Base-by-base conservation (phyloP, 805 yeast species). In the Metschnikowia similis region DNA sequence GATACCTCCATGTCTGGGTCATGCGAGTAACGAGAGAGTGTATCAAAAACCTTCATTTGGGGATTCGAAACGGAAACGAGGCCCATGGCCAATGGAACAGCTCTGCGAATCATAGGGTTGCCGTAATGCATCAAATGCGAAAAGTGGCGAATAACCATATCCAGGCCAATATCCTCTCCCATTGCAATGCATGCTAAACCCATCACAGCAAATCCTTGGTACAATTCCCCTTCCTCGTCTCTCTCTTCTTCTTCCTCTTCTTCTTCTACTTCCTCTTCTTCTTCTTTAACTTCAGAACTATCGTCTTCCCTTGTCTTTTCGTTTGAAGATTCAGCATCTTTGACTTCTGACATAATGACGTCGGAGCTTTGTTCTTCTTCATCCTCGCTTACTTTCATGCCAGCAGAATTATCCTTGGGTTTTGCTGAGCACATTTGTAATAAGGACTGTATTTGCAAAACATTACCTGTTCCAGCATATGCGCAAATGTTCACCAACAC, bases 1-100 rank as follows among this genome's bases (percentile, higher is more conserved):
- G 98, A 96, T 48, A 94, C 97, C 63, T 89, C 96, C 59, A 88
- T 72, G 67, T 94, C 97, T 49, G 89, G 84, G 64, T 94, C 99
- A 70, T 94, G 99, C 8, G 98, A 89, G 71, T 89, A 90, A 66
- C 99, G 82, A 4, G 98, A 91, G 56, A 94, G 77, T 0, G 98
- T 91, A 67, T 94, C 99, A 65, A 89, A 94, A 13, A 92, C 96
- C 70, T 90, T 91, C 87, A 94, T 91, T 70, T 91, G 94, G 9
- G 99, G 96, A 67, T 90, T 86, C 2, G 97, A 89, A 2, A 95
- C 85, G 5, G 96, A 88, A 7, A 92, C 87, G 52, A 94, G 80
- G 46, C 97, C 97, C 91, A 94, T 87, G n/a, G 99, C 98, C 57
- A 94, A 78, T 32, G 99, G 99, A 41, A 94, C 98, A 16, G 97